phyloP scores from a whole-genome alignment of 2,329 filamentous ascomycete species.

The Pleoardoris graminearum region DNA sequence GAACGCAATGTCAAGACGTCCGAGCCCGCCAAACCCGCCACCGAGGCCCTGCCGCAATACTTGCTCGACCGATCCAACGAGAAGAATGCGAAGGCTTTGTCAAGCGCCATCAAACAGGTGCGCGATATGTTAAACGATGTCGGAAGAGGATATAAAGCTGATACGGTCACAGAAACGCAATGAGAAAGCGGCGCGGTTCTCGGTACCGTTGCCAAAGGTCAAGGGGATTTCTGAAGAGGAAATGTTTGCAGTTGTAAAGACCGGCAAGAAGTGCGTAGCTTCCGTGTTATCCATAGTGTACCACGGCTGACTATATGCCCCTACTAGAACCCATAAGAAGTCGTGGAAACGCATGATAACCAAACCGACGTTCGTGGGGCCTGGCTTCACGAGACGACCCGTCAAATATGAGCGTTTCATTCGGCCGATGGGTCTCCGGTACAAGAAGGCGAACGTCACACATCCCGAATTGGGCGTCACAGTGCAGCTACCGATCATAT shows the following conservation, averaged over 20 bases:
- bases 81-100: slow-evolving; percentile 73
- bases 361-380: slow-evolving; percentile 88
- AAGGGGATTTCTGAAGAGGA: slow-evolving; percentile 92
- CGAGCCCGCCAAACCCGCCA: slow-evolving; percentile 75
- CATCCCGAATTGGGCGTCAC: slow-evolving; percentile 76
- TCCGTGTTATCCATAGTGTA: too few species aligned
- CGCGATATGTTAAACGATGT: too few species aligned
- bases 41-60: slow-evolving; percentile 85
- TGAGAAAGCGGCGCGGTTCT: slow-evolving; percentile 90
- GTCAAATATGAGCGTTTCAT: slow-evolving; percentile 67
- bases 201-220: slow-evolving; percentile 90
- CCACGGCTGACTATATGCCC: too few species aligned
- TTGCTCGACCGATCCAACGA: slow-evolving; percentile 80
- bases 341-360: slow-evolving; percentile 75
- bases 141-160: too few species aligned
- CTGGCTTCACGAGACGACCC: slow-evolving; percentile 84
- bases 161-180: slow-evolving; percentile 84
- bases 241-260: slow-evolving; percentile 88
- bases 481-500: slow-evolving; percentile 70
- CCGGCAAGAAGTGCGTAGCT: too few species aligned
- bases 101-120: slow-evolving; percentile 90
- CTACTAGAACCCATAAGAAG: slow-evolving; percentile 91
- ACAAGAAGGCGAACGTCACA: slow-evolving; percentile 74
- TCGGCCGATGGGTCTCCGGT: slow-evolving; percentile 66
- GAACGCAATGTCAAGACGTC: slow-evolving; percentile 91